Percentiles rank a stretch among this genome's conserved stretches.
Evolutionary conservation across 306 rosid genomes (phyloP).

Genomic region (Parietaria judaica): DNA sequence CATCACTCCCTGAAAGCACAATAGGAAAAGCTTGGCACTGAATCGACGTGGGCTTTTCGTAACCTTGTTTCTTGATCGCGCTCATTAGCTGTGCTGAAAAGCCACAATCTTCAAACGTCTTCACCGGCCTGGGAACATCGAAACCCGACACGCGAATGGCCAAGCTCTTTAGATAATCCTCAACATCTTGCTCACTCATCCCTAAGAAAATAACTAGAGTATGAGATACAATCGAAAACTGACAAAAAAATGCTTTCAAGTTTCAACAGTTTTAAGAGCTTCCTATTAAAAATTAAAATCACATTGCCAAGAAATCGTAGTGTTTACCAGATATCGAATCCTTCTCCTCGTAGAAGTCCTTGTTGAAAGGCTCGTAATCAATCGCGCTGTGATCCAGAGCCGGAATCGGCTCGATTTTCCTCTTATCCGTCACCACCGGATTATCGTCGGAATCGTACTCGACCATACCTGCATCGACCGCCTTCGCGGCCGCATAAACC

Average conservation of each 20-base stretch:
- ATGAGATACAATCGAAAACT: background rate
- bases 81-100: conserved; percentile 75
- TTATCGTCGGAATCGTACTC: conserved; percentile 97
- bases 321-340: conserved; percentile 70
- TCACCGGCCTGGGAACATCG: conserved; percentile 83
- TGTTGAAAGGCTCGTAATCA: conserved; percentile 72
- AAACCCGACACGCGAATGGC: conserved; percentile 87
- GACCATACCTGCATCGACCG: conserved; percentile 81
- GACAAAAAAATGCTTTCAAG: too few relatives aligned
- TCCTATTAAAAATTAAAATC: too few relatives aligned
- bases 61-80: conserved; percentile 83
- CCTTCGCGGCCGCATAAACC: conserved; percentile 98
- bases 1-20: conserved; percentile 86
- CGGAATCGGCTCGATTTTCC: conserved; percentile 81
- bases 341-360: conserved; percentile 87
- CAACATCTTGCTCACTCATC: conserved; percentile 81
- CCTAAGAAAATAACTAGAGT: conserved; percentile 32
- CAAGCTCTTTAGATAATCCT: conserved; percentile 71
- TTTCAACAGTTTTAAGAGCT: too few relatives aligned
- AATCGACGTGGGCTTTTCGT: conserved; percentile 83
- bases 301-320: too few relatives aligned
- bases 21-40: conserved; percentile 88
- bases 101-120: conserved; percentile 73
- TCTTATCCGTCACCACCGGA: conserved; percentile 65
- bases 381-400: conserved; percentile 76